Evolutionary conservation across 768 basidiomycete genomes (phyloP).

Genomic region (Lactifluus piperatus): DNA sequence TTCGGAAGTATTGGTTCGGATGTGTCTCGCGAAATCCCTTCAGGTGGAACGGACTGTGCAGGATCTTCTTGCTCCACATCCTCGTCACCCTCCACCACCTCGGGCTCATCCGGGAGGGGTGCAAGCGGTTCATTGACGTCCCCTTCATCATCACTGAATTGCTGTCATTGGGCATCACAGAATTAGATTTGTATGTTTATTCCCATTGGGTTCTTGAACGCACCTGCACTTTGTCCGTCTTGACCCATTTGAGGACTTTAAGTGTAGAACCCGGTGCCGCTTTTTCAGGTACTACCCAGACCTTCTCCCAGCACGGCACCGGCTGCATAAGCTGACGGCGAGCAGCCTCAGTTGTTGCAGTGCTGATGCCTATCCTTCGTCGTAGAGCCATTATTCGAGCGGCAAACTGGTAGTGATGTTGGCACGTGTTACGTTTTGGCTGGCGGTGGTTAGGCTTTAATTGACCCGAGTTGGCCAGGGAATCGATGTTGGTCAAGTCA

Average conservation of each 20-base stretch:
- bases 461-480: too few species aligned
- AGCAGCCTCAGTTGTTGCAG: slow-evolving; percentile 71
- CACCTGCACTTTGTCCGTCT: slow-evolving; percentile 72
- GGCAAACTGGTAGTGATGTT: too few species aligned
- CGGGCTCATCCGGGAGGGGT: slow-evolving; percentile 70
- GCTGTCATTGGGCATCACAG: slow-evolving; percentile 37
- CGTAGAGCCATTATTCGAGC: slow-evolving; percentile 49
- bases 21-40: slow-evolving; percentile 30
- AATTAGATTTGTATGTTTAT: background rate
- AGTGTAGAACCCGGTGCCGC: slow-evolving; percentile 47
- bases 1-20: slow-evolving; percentile 33
- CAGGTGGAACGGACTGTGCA: slow-evolving; percentile 33
- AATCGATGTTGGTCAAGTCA: too few species aligned
- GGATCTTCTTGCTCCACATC: slow-evolving; percentile 66
- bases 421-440: too few species aligned
- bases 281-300: slow-evolving; percentile 54
- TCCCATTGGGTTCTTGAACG: slow-evolving; percentile 18
- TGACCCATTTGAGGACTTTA: slow-evolving; percentile 70
- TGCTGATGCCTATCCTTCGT: slow-evolving; percentile 69
- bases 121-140: slow-evolving; percentile 73
- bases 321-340: slow-evolving; percentile 83
- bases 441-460: background rate
- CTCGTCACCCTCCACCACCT: slow-evolving; percentile 67
- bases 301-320: slow-evolving; percentile 80
- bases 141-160: slow-evolving; percentile 83